Evolutionary conservation across 768 basidiomycete species (phyloP).

Genomic region (Agrocybe pediades): DNA sequence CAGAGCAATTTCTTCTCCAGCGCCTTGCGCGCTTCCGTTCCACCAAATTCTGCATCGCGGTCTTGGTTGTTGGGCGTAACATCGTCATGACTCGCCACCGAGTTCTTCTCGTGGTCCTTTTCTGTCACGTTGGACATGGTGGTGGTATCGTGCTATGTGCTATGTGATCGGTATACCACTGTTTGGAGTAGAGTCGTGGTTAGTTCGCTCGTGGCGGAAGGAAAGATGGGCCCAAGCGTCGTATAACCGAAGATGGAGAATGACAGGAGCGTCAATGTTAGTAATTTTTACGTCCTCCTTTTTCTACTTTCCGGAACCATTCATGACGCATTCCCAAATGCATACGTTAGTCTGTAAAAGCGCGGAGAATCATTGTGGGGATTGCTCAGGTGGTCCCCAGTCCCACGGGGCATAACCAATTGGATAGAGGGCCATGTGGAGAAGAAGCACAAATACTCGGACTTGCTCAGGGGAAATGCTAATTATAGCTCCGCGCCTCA

Average conservation of each 20-base stretch:
- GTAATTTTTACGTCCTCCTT: not conserved
- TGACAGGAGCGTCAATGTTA: too few species aligned
- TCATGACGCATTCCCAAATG: not conserved
- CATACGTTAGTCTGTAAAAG: not conserved
- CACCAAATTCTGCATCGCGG: constrained; percentile 50
- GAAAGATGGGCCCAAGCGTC: too few species aligned
- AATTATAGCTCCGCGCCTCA: not conserved
- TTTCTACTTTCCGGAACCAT: not conserved
- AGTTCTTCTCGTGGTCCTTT: constrained; percentile 17
- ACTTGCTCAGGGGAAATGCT: not conserved
- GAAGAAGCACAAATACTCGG: constrained; percentile 32
- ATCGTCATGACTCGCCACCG: not conserved
- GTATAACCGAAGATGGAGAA: too few species aligned
- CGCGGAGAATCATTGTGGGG: not conserved
- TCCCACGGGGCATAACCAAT: not conserved
- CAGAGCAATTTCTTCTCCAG: constrained; percentile 55
- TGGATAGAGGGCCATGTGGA: not conserved
- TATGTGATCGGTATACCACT: too few species aligned
- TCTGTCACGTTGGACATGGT: not conserved
- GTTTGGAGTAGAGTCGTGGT: too few species aligned
- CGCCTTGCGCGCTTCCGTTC: constrained; percentile 40
- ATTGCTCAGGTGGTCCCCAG: too few species aligned
- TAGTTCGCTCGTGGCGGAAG: too few species aligned
- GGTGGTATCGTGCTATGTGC: too few species aligned
- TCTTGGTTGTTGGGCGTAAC: constrained; percentile 14